Percentiles rank a stretch among this genome's conserved stretches.
phyloP scores from a whole-genome alignment of 2,329 filamentous ascomycete genomes.

The Chaetomiaceae sp. region DNA sequence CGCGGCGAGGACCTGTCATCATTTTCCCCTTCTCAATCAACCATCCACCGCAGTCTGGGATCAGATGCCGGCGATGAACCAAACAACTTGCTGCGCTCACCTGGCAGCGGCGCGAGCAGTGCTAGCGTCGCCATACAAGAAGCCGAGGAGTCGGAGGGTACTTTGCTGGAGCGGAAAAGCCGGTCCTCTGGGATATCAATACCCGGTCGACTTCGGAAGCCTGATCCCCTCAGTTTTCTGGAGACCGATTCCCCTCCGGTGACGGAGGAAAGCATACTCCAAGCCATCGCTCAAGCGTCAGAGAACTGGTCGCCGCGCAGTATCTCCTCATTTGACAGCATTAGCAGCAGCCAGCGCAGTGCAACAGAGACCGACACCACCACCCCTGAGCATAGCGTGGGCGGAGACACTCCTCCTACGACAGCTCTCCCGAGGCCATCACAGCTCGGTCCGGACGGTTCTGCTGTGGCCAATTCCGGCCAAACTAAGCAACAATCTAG shows the following conservation, averaged over 20 bases:
- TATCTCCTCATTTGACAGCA: constrained; percentile 42
- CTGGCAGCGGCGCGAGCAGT: too few species aligned
- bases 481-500: background rate
- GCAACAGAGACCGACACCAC: constrained; percentile 42
- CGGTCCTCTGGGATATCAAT: background rate
- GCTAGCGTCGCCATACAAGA: too few species aligned
- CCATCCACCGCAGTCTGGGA: too few species aligned
- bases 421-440: background rate
- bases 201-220: background rate
- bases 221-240: constrained; percentile 30
- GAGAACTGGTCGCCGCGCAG: constrained; percentile 32
- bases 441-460: background rate
- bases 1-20: too few species aligned
- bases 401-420: constrained; percentile 28
- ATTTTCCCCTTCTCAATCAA: too few species aligned
- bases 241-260: constrained; percentile 54
- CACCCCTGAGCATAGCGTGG: constrained; percentile 40
- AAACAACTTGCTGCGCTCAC: too few species aligned
- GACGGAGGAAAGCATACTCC: constrained; percentile 33
- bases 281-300: constrained; percentile 31
- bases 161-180: too few species aligned
- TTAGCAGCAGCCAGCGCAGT: constrained; percentile 35
- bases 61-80: too few species aligned
- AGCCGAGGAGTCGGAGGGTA: too few species aligned
- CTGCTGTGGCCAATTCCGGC: too few species aligned